Conservation (phyloP, 257 asterid species). For the Solanum lycopersicoides region DNA sequence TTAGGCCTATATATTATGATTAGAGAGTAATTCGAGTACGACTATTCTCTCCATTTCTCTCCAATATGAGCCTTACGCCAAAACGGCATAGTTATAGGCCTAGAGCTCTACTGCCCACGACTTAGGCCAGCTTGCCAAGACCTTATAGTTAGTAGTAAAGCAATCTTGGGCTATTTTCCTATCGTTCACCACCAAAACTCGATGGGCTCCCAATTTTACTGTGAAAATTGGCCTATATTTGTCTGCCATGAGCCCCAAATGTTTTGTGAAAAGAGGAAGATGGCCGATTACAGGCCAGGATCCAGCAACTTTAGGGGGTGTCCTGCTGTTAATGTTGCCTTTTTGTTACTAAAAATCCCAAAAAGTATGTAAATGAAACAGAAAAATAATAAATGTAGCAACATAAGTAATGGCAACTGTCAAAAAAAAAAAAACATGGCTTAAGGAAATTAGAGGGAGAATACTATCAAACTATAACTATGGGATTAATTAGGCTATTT, state of each 20-base stretch:
- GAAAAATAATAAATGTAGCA: neutral
- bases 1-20: too few species aligned
- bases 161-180: conserved; percentile 9
- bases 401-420: neutral
- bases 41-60: too few species aligned
- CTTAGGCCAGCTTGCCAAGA: too few species aligned
- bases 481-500: too few species aligned
- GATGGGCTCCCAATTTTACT: conserved; percentile 2
- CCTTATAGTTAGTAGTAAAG: neutral
- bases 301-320: neutral
- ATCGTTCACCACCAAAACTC: conserved; percentile 8
- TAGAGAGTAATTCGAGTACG: too few species aligned
- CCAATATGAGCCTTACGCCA: neutral
- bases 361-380: neutral
- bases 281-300: conserved; percentile 21
- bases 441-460: neutral
- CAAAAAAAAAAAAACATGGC: neutral
- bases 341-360: neutral
- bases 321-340: too few species aligned
- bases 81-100: neutral
- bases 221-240: conserved; percentile 23
- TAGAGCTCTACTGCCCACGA: too few species aligned
- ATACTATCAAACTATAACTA: too few species aligned
- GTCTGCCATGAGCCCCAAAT: conserved; percentile 12
- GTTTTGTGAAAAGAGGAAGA: conserved; percentile 17